Evolutionary conservation across 2,329 filamentous ascomycete species (phyloP).

Genomic region (Colletotrichum shisoi): DNA sequence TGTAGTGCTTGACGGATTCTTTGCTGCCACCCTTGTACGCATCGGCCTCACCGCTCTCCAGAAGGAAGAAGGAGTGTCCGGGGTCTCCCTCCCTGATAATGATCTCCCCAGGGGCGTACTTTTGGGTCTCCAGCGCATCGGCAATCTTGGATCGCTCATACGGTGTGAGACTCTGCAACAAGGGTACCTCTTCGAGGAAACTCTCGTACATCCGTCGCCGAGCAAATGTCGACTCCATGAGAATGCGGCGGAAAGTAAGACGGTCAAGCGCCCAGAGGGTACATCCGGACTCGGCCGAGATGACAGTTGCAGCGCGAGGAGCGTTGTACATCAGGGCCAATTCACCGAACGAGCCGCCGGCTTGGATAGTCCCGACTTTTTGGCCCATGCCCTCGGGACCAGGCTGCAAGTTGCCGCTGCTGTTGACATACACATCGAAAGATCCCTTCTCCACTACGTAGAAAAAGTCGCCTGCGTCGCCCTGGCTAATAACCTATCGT

Average conservation of each 20-base stretch:
- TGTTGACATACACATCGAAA: conserved; percentile 92
- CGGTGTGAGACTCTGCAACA: conserved; percentile 81
- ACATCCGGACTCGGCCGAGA: conserved; percentile 78
- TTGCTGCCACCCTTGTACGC: conserved; percentile 80
- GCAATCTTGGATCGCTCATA: conserved; percentile 98
- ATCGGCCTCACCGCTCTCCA: conserved; percentile 86
- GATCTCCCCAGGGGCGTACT: conserved; percentile 77
- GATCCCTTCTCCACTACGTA: conserved; percentile 92
- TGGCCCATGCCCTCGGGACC: conserved; percentile 83
- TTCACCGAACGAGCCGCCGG: conserved; percentile 95
- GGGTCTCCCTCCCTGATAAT: conserved; percentile 94
- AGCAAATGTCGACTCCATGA: conserved; percentile 98
- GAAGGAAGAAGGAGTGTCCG: conserved; percentile 88
- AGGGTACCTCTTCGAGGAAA: conserved; percentile 91
- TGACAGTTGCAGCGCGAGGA: conserved; percentile 90
- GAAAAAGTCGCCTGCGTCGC: conserved; percentile 95
- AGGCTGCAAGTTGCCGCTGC: conserved; percentile 76
- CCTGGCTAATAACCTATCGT: conserved; percentile 88
- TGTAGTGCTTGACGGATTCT: conserved; percentile 78
- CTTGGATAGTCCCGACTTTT: conserved; percentile 81
- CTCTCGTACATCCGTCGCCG: conserved; percentile 96
- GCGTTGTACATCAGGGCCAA: conserved; percentile 98
- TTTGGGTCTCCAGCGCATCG: conserved; percentile 90
- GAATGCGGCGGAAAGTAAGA: conserved; percentile 93
- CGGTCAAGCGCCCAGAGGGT: conserved; percentile 95